These are phyloP conservation scores for Ophiocordyceps robertsii DNA, from an alignment of 2,329 filamentous ascomycete genomes.

Conservation along the genomic window DNA sequence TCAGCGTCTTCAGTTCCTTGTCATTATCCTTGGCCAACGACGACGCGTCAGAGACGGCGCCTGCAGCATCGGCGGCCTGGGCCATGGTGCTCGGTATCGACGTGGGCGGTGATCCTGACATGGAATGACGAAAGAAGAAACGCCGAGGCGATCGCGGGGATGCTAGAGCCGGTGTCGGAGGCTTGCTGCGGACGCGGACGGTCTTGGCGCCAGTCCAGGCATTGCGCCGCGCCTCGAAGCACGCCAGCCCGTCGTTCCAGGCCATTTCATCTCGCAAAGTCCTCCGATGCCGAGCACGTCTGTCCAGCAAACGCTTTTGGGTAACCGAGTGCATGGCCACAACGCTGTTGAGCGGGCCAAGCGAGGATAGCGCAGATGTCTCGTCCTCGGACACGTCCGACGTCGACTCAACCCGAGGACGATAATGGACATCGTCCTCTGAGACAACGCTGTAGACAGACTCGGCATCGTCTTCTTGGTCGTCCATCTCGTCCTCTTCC, in stretches of 20 bases:
- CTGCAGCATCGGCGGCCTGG: constrained; percentile 17
- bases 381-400: constrained; percentile 43
- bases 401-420: constrained; percentile 39
- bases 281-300: constrained; percentile 41
- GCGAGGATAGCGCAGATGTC: constrained; percentile 23
- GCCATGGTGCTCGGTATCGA: constrained; percentile 10
- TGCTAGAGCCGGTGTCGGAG: constrained; percentile 23
- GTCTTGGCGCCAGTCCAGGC: constrained; percentile 71
- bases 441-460: constrained; percentile 46
- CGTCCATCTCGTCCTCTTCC: constrained; percentile 24
- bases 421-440: constrained; percentile 37
- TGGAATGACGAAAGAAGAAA: constrained; percentile 34
- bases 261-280: constrained; percentile 49
- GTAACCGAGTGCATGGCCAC: constrained; percentile 30
- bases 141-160: constrained; percentile 33
- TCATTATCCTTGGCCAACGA: constrained; percentile 25
- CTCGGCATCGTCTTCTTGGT: constrained; percentile 24
- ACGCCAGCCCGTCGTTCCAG: constrained; percentile 75
- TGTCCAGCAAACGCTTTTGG: constrained; percentile 28
- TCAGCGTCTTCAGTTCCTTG: constrained; percentile 16
- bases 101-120: constrained; percentile 24
- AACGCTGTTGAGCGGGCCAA: constrained; percentile 35
- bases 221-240: constrained; percentile 64
- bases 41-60: constrained; percentile 27
- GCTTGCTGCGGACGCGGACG: constrained; percentile 38